These are phyloP conservation scores for Pseudoneurospora amorphoporcata DNA, from an alignment of 495 filamentous ascomycete species.

Conservation along the genomic window DNA sequence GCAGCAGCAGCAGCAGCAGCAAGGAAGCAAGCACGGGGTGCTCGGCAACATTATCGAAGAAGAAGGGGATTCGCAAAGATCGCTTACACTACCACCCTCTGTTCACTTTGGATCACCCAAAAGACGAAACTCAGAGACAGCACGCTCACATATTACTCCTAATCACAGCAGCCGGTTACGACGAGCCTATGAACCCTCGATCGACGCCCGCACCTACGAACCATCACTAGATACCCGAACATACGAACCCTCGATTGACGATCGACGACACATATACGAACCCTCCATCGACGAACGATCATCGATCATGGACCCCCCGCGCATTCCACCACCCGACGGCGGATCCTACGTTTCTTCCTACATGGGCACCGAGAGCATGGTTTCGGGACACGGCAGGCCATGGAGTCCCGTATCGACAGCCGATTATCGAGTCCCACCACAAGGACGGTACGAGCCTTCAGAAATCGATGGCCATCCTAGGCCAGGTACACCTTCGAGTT, in stretches of 20 bases:
- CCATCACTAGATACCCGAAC: conserved; percentile 12
- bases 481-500: conserved; percentile 81
- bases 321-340: conserved; percentile 33
- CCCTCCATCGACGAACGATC: conserved; percentile 10
- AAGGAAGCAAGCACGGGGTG: neutral
- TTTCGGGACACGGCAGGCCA: neutral
- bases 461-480: conserved; percentile 84
- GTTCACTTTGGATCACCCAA: conserved; percentile 26
- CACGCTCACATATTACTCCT: neutral
- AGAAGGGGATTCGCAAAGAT: neutral
- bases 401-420: neutral
- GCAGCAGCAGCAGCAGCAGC: neutral
- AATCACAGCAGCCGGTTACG: conserved; percentile 22
- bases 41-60: neutral
- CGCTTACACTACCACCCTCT: neutral
- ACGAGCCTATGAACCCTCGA: conserved; percentile 39
- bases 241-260: conserved; percentile 26
- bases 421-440: neutral
- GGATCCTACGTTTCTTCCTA: conserved; percentile 32
- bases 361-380: conserved; percentile 16
- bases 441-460: conserved; percentile 61
- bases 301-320: conserved; percentile 33
- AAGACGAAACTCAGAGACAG: conserved; percentile 7
- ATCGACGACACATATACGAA: neutral
- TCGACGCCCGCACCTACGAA: conserved; percentile 25